Evolutionary conservation across 805 yeast species (phyloP), one percentile per base, ranked within the genome.

Genomic region (Saccharomycopsis sp.): DNA sequence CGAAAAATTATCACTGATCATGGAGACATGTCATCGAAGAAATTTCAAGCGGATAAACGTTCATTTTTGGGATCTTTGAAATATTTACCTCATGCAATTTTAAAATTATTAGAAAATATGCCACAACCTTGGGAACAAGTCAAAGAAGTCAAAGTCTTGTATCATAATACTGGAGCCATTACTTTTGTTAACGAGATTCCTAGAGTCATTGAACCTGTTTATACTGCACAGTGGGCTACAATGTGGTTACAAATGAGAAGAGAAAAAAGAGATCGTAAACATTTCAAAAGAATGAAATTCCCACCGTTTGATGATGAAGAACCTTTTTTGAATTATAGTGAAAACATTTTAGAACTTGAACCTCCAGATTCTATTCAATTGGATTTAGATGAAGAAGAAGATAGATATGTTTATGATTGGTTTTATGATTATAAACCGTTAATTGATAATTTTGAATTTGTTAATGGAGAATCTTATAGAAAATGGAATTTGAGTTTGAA

Each of bases 221-320:
- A 84, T 56, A 71, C 70, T 5, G 95, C 98, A 0, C 96, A 88
- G 58, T 92, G 99, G 99, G 88, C 95, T 1, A 69, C 94, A 1
- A 70, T 76, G 65, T 92, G 97, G 97, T 62, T 74, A 12, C 77
- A 78, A 61, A 92, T 92, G 99, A 73, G 96, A 52, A 69, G 89
- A 36, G 97, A 92, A 55, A 92, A 92, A 57, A 72, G 94, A 43
- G 97, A 88, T 55, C 70, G 97, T 50, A 66, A 76, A 26, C 94
- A 84, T 55, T 89, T 92, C 61, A 82, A 85, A 53, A 72, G 99
- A 49, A 79, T 92, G 84, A 70, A 86, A 42, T 83, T 92, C 50
- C 99, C 99, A 1, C 88, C 94, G 0, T 87, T 89, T 61, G 98
- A 92, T 58, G 99, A 92, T 55, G 98, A 92, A 58, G 97, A 89